Evolutionary conservation across 192 early-diverging fungal species (phyloP).

Genomic region (Chytriomyces sp.): DNA sequence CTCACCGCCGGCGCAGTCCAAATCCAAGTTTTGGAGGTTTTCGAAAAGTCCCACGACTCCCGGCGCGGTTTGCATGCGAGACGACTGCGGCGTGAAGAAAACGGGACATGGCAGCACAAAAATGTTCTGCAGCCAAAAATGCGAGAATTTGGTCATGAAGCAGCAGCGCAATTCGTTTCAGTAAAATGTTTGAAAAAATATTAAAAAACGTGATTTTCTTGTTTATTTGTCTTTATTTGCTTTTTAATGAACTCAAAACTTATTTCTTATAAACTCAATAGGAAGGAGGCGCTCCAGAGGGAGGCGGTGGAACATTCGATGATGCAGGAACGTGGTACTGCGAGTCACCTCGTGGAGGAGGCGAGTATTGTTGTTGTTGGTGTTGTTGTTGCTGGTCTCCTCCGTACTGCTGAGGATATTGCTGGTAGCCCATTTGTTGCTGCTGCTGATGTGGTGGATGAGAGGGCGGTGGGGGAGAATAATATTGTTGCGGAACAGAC

Average conservation of each 20-base stretch:
- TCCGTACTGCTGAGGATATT: not conserved
- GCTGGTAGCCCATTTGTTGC: not conserved
- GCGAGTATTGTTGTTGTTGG: not conserved
- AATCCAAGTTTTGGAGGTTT: not conserved
- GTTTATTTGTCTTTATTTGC: too few relatives aligned
- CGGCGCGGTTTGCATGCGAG: slow-evolving; percentile 2
- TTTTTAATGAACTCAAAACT: too few relatives aligned
- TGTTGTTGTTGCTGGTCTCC: not conserved
- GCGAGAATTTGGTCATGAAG: slow-evolving; percentile 17
- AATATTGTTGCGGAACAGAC: not conserved
- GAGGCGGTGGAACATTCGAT: not conserved
- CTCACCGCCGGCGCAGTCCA: too few relatives aligned
- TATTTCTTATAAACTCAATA: not conserved
- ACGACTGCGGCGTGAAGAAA: slow-evolving; percentile 19
- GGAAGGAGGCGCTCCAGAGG: not conserved
- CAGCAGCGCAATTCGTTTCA: not conserved
- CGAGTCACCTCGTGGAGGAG: not conserved
- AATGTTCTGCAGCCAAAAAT: slow-evolving; percentile 24
- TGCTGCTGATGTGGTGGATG: not conserved
- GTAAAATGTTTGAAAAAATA: too few relatives aligned
- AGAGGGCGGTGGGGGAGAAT: not conserved
- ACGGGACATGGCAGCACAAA: slow-evolving; percentile 15
- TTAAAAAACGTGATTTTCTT: too few relatives aligned
- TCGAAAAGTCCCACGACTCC: not conserved
- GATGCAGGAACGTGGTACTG: not conserved